Evolutionary conservation across 257 asterid species (phyloP).

Genomic region (Fraxinus americana): DNA sequence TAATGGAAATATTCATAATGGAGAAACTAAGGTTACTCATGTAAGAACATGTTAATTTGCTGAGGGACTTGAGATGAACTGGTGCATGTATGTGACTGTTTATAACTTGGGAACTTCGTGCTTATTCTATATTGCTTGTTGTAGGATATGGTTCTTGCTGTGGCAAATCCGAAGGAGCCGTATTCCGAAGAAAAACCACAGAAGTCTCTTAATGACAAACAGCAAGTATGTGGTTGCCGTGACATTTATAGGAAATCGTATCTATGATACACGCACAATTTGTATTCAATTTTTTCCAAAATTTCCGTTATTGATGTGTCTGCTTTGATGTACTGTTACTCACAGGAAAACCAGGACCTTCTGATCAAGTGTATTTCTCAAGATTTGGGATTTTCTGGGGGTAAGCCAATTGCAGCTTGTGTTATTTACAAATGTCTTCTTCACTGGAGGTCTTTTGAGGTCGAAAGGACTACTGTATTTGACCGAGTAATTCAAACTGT

Average conservation of each 20-base stretch:
- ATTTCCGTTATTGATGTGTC: neutral
- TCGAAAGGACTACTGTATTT: constrained; percentile 93
- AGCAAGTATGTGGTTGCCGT: constrained; percentile 59
- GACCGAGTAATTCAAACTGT: constrained; percentile 87
- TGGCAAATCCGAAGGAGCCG: constrained; percentile 70
- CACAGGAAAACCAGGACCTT: constrained; percentile 95
- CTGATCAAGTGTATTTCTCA: constrained; percentile 88
- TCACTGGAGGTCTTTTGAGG: constrained; percentile 99
- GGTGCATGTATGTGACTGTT: constrained; percentile 14
- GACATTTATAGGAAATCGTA: constrained; percentile 15
- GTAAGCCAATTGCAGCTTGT: constrained; percentile 97
- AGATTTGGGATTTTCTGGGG: constrained; percentile 93
- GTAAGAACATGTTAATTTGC: constrained; percentile 39
- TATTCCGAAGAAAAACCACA: constrained; percentile 93
- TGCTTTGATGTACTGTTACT: constrained; percentile 30
- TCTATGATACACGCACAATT: constrained; percentile 4
- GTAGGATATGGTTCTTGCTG: constrained; percentile 60
- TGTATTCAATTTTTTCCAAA: neutral
- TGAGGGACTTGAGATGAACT: constrained; percentile 2
- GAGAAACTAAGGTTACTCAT: constrained; percentile 57
- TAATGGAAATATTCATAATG: constrained; percentile 69
- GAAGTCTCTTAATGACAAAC: constrained; percentile 88
- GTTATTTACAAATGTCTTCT: constrained; percentile 93
- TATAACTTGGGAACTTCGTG: constrained; percentile 17
- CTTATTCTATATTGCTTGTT: constrained; percentile 31